Percentiles rank a stretch among this genome's conserved stretches.
Conservation (phyloP, 2,329 filamentous ascomycete species). For the Cytospora leucostoma region DNA sequence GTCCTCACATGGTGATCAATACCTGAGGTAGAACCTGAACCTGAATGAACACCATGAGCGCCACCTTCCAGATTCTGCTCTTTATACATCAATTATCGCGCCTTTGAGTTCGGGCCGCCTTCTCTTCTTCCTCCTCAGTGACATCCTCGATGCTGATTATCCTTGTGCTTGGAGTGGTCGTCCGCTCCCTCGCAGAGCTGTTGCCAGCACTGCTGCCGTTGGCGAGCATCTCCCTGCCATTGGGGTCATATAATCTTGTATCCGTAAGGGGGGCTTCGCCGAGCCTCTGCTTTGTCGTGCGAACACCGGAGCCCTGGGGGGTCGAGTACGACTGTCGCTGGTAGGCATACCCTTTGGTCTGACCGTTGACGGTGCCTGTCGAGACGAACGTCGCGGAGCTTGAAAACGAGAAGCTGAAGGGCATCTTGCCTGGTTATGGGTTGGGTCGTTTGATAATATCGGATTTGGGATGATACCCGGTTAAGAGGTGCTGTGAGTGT, state of each 20-base stretch:
- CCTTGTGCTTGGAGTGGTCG: slow-evolving; percentile 3
- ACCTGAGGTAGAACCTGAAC: no score
- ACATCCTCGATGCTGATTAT: slow-evolving; percentile 28
- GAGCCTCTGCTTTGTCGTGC: slow-evolving; percentile 22
- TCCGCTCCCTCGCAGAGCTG: neutral
- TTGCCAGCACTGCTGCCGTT: neutral
- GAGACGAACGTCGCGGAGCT: slow-evolving; percentile 24
- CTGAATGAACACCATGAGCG: no score
- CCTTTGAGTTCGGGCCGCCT: neutral
- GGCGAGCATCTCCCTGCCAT: slow-evolving; percentile 21
- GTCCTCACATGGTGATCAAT: no score
- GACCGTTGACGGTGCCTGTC: slow-evolving; percentile 22
- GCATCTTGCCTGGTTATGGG: slow-evolving; percentile 5
- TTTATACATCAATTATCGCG: neutral
- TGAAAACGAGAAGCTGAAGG: slow-evolving; percentile 27
- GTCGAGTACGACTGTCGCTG: slow-evolving; percentile 22
- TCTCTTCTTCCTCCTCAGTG: slow-evolving; percentile 22
- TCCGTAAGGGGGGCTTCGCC: slow-evolving; percentile 18
- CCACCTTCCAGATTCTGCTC: no score
- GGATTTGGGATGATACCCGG: neutral
- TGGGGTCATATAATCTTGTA: slow-evolving; percentile 20
- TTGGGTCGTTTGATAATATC: neutral
- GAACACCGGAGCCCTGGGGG: slow-evolving; percentile 21
- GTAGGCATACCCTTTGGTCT: slow-evolving; percentile 23
- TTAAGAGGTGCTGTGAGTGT: neutral